These are phyloP conservation scores for Chlorella sorokiniana DNA, from an alignment of 139 green algal species.

Conservation along the genomic window DNA sequence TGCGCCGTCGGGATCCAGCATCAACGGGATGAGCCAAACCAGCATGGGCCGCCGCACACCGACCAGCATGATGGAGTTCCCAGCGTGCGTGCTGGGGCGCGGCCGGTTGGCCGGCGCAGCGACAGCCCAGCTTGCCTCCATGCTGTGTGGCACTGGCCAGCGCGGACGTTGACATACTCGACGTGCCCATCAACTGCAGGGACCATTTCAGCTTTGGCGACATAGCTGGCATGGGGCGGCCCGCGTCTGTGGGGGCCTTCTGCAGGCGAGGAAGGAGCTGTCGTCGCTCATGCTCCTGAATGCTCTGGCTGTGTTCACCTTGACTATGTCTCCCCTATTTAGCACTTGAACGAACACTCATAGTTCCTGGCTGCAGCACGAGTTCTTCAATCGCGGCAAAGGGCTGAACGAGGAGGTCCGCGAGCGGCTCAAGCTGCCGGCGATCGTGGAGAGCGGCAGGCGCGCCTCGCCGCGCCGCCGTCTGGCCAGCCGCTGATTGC, in stretches of 20 bases:
- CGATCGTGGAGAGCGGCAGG: slow-evolving; percentile 29
- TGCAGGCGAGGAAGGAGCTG: neutral
- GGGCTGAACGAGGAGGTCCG: neutral
- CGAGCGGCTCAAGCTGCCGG: slow-evolving; percentile 4
- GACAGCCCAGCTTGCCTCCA: too few species aligned
- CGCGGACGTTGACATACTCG: too few species aligned
- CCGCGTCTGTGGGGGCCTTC: neutral
- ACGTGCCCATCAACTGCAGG: neutral
- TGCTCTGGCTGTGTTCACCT: neutral
- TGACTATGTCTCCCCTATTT: neutral
- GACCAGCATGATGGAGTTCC: neutral
- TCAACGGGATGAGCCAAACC: neutral
- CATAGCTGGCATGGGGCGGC: neutral
- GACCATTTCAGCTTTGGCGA: slow-evolving; percentile 19
- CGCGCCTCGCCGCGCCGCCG: neutral
- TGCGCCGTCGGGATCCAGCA: neutral
- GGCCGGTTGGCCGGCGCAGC: too few species aligned
- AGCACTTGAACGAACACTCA: too few species aligned
- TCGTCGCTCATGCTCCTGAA: neutral
- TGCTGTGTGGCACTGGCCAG: too few species aligned
- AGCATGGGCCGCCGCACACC: neutral
- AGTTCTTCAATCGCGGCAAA: slow-evolving; percentile 20
- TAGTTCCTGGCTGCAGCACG: slow-evolving; percentile 21
- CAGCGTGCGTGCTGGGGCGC: neutral
- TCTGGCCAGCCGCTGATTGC: neutral